A percentile compares a stretch with the other conserved stretches of the same genome.
phyloP scores from a whole-genome alignment of 495 filamentous ascomycete genomes.

The Chaetomium cochliodes region DNA sequence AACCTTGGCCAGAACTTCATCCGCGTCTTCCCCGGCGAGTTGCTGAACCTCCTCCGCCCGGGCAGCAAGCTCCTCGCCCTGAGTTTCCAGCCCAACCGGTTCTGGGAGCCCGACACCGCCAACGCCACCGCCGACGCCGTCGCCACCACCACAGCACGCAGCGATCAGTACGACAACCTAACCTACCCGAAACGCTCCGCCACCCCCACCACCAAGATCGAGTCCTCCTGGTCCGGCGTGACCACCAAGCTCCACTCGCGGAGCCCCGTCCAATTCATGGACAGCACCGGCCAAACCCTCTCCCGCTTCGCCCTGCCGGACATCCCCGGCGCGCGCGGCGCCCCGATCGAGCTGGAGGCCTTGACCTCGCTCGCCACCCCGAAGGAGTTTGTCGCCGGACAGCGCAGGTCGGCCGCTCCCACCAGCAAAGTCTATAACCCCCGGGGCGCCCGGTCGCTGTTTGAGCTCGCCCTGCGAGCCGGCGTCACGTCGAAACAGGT shows the following conservation, averaged over 20 bases:
- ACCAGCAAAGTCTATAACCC: slow-evolving; percentile 12
- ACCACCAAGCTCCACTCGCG: slow-evolving; percentile 26
- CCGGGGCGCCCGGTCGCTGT: slow-evolving; percentile 27
- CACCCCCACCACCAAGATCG: background rate
- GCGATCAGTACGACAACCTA: slow-evolving; percentile 19
- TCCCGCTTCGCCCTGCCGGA: slow-evolving; percentile 24
- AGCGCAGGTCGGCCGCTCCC: background rate
- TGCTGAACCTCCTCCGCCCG: slow-evolving; percentile 57
- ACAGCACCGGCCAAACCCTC: slow-evolving; percentile 11
- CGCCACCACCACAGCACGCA: background rate
- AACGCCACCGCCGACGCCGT: background rate
- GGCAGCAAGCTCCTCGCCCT: slow-evolving; percentile 40
- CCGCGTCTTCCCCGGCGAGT: slow-evolving; percentile 65
- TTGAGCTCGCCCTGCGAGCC: slow-evolving; percentile 29
- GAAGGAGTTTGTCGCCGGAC: background rate
- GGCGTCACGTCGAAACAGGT: slow-evolving; percentile 16
- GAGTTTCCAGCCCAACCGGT: slow-evolving; percentile 50
- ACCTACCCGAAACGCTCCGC: slow-evolving; percentile 13
- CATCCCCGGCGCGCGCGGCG: background rate
- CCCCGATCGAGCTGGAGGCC: slow-evolving; percentile 24
- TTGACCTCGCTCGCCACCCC: slow-evolving; percentile 27
- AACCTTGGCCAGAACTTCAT: slow-evolving; percentile 73
- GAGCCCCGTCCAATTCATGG: slow-evolving; percentile 30
- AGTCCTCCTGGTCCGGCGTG: slow-evolving; percentile 16
- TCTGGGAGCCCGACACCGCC: slow-evolving; percentile 36